Conservation (phyloP, 2,329 filamentous ascomycete species). For the Emergomyces orientalis region DNA sequence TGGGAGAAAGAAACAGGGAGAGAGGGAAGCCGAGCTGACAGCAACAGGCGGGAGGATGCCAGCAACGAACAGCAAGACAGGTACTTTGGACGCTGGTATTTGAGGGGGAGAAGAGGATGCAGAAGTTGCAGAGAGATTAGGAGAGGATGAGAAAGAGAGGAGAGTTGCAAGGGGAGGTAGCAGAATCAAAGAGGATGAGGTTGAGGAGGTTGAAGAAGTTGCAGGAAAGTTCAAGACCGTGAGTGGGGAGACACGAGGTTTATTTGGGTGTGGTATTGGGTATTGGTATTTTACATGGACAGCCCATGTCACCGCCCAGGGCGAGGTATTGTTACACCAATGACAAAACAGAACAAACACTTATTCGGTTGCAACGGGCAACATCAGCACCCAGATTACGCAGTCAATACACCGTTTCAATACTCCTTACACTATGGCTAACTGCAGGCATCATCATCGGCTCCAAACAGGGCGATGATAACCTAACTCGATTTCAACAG, state of each 20-base stretch:
- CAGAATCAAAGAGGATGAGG: constrained; percentile 18
- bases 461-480: too few relatives aligned
- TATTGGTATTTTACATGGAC: neutral
- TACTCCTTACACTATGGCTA: neutral
- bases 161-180: constrained; percentile 19
- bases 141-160: constrained; percentile 10
- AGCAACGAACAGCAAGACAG: constrained; percentile 2
- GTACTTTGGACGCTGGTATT: constrained; percentile 11
- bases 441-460: too few relatives aligned
- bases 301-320: neutral
- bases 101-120: constrained; percentile 17
- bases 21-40: constrained; percentile 13
- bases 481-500: neutral
- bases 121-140: constrained; percentile 25
- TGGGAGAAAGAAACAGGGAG: constrained; percentile 18
- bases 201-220: constrained; percentile 6
- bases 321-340: neutral
- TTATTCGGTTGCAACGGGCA: constrained; percentile 6
- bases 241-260: neutral
- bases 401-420: constrained; percentile 9
- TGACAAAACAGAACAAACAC: constrained; percentile 7
- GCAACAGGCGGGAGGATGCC: constrained; percentile 18
- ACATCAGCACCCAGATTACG: neutral
- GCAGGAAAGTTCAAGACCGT: neutral
- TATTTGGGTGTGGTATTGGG: neutral